Percentiles rank a stretch among this genome's conserved stretches.
Evolutionary conservation across 495 filamentous ascomycete species (phyloP).

Genomic region (Cladorrhinum samala): DNA sequence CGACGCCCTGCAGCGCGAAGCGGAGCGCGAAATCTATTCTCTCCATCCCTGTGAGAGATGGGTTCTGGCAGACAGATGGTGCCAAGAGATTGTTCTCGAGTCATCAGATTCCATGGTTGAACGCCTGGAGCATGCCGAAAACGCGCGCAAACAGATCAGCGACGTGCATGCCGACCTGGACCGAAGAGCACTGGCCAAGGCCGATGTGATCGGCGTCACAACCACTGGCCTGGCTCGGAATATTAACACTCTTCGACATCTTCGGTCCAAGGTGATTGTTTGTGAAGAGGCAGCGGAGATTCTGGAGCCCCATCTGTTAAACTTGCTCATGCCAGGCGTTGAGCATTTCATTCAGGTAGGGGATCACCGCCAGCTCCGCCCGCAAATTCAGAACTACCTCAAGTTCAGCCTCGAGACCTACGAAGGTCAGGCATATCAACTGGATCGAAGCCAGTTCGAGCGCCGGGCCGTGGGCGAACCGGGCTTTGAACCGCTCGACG

Average conservation of each 20-base stretch:
- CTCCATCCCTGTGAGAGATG: not conserved
- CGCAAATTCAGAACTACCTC: slow-evolving; percentile 34
- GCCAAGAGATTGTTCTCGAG: not conserved
- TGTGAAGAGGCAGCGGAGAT: slow-evolving; percentile 79
- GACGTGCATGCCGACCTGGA: slow-evolving; percentile 43
- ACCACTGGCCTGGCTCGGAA: slow-evolving; percentile 68
- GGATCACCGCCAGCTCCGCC: slow-evolving; percentile 68
- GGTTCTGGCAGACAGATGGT: slow-evolving; percentile 8
- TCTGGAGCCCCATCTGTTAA: slow-evolving; percentile 63
- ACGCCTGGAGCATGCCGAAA: slow-evolving; percentile 1
- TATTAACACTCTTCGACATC: slow-evolving; percentile 51
- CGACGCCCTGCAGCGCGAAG: not conserved
- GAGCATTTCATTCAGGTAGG: slow-evolving; percentile 74
- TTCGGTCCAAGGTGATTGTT: slow-evolving; percentile 62
- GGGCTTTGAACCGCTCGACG: slow-evolving; percentile 11
- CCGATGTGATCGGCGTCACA: slow-evolving; percentile 67
- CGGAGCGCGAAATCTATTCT: not conserved
- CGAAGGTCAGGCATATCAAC: slow-evolving; percentile 13
- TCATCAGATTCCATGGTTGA: not conserved
- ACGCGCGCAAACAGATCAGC: slow-evolving; percentile 20
- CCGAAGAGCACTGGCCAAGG: slow-evolving; percentile 44
- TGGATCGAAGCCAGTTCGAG: slow-evolving; percentile 29
- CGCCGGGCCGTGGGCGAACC: slow-evolving; percentile 18
- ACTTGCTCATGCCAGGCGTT: slow-evolving; percentile 60
- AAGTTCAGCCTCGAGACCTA: slow-evolving; percentile 20